Base-by-base conservation (phyloP, 2,329 filamentous ascomycete genomes). In the Calonectria pteridis region DNA sequence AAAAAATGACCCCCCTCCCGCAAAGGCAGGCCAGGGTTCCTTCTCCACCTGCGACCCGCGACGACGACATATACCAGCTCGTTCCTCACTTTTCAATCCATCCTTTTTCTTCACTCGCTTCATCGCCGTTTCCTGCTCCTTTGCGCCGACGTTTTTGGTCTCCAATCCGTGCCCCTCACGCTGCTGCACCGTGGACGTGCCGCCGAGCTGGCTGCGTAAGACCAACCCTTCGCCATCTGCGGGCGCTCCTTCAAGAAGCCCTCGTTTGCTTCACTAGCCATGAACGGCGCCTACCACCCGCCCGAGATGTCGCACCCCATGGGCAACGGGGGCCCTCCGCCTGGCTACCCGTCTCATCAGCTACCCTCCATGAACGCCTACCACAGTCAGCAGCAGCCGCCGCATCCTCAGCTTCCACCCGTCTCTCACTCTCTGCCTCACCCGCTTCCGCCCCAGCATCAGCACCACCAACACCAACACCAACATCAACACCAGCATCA, bases 301-400 rank as follows among this genome's bases (percentile, higher is more conserved):
- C 72, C 82, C 67, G 79, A 83, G 68, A 80, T 82, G 79, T 78
- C 82, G 53, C 83, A 84, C 72, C 79, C 82, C 62, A 69, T 81
- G 67, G 69, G 78, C 28, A 75, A 75, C 51, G 62, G 63, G 59
- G 68, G 59, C 11, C 23, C 43, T 46, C 43, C 73, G 33, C 72
- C 77, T 58, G 77, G 78, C 50, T 83, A 83, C 71, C 67, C 76
- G 51, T 73, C 78, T 68, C 73, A 63, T 37, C 55, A 62, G 55
- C 63, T 77, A 49, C 75, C 79, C 63, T 70, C 79, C 51, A 76
- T 80, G 75, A 73, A 80, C 69, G 35, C 74, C 66, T 75, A 76
- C 62, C 75, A 81, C 59, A 77, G 73, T 33, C 72, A 68, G 43
- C 72, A 72, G 43, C 79, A 67, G 13, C 76, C 78, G 37, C 78